phyloP scores from a whole-genome alignment of 257 asterid genomes.

The Hygrophila difformis region DNA sequence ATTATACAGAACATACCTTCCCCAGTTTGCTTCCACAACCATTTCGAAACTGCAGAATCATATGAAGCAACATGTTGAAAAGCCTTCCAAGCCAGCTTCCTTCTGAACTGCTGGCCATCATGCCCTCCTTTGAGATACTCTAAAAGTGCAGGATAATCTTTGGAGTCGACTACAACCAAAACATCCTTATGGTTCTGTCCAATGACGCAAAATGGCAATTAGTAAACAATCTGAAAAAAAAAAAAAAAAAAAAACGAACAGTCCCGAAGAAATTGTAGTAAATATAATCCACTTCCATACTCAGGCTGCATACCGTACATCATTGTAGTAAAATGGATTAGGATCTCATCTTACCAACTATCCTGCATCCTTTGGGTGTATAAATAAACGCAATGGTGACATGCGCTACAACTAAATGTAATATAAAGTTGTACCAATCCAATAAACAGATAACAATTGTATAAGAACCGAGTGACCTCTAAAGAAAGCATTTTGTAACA shows the following conservation, averaged over 20 bases:
- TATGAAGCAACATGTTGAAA: constrained; percentile 95
- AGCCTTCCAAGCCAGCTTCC: constrained; percentile 88
- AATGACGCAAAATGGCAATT: constrained; percentile 16
- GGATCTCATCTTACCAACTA: too few species aligned
- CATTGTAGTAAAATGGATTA: too few species aligned
- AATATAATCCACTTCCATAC: constrained; percentile 2
- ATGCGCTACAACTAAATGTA: too few species aligned
- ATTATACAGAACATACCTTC: constrained; percentile 42
- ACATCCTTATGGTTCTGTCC: constrained; percentile 93
- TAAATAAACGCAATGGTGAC: too few species aligned
- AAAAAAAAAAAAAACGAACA: background rate
- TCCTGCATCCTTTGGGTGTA: too few species aligned
- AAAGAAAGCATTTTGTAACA: too few species aligned
- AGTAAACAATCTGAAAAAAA: constrained; percentile 4
- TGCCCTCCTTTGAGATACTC: constrained; percentile 51
- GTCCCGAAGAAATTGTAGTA: constrained; percentile 3
- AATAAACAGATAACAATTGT: too few species aligned
- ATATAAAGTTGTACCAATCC: too few species aligned
- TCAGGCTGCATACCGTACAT: background rate
- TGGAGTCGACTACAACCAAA: constrained; percentile 83
- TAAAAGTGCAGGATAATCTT: constrained; percentile 71
- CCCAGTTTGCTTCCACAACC: constrained; percentile 91
- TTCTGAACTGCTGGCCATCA: constrained; percentile 59
- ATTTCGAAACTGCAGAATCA: constrained; percentile 96
- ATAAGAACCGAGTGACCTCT: too few species aligned